Evolutionary conservation across 1,284 basidiomycete species (phyloP).

Genomic region (Rhizoctonia solani): DNA sequence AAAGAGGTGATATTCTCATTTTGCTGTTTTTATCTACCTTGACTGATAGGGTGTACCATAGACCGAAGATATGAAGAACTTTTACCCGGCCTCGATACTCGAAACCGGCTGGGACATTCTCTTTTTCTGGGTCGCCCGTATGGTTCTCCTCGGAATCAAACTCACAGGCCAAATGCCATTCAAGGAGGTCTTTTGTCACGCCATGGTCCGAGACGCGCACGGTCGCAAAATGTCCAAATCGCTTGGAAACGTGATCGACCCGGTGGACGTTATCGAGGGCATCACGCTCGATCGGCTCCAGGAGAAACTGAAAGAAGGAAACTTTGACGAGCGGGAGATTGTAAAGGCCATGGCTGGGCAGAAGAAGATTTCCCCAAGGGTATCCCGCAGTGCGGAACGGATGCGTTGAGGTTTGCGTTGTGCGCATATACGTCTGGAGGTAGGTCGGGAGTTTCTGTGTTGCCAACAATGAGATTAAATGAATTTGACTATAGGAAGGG

Average conservation of each 20-base stretch:
- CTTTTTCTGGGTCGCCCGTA: slow-evolving; percentile 99
- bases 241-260: slow-evolving; percentile 97
- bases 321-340: slow-evolving; percentile 94
- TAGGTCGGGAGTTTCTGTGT: slow-evolving; percentile 44
- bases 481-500: slow-evolving; percentile 79
- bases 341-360: slow-evolving; percentile 89
- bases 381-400: slow-evolving; percentile 98
- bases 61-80: slow-evolving; percentile 75
- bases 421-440: slow-evolving; percentile 91
- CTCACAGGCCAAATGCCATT: slow-evolving; percentile 94
- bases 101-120: slow-evolving; percentile 99
- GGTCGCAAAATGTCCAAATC: slow-evolving; percentile 99
- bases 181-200: slow-evolving; percentile 97
- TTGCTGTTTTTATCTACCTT: slow-evolving; percentile 12
- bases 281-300: slow-evolving; percentile 83
- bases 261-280: slow-evolving; percentile 94
- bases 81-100: slow-evolving; percentile 88
- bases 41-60: slow-evolving; percentile 44
- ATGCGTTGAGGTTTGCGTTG: slow-evolving; percentile 92
- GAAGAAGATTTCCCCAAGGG: slow-evolving; percentile 99
- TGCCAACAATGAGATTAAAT: no score
- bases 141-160: slow-evolving; percentile 93
- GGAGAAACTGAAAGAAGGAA: slow-evolving; percentile 86
- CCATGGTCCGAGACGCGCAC: slow-evolving; percentile 98
- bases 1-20: slow-evolving; percentile 60